phyloP scores from a whole-genome alignment of 768 basidiomycete genomes.

The Tylopilus vinaceipallidus region DNA sequence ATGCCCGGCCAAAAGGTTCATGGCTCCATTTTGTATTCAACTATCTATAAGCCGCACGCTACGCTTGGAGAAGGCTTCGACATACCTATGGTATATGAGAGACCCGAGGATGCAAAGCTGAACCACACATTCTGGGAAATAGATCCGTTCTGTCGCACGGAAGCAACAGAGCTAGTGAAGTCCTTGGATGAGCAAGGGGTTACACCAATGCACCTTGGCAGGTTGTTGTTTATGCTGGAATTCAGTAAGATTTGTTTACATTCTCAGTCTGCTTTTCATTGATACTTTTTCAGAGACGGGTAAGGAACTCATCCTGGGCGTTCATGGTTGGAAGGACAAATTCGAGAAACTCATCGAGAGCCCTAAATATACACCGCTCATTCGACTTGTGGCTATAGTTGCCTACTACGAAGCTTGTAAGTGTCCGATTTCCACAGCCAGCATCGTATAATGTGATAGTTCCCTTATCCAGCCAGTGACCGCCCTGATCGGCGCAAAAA shows the following conservation, averaged over 20 bases:
- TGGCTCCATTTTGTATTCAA: background rate
- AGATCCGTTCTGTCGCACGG: slow-evolving; percentile 7
- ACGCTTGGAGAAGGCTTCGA: background rate
- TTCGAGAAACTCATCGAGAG: slow-evolving; percentile 11
- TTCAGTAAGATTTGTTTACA: background rate
- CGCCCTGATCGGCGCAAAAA: background rate
- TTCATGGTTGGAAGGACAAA: slow-evolving; percentile 10
- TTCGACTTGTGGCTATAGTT: slow-evolving; percentile 20
- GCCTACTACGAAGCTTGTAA: slow-evolving; percentile 24
- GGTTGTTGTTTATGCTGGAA: slow-evolving; percentile 13
- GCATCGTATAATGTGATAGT: background rate
- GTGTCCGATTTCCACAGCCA: background rate
- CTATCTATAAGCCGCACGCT: background rate
- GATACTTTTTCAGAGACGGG: slow-evolving; percentile 15
- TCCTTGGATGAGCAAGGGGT: slow-evolving; percentile 6
- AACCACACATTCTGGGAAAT: slow-evolving; percentile 11
- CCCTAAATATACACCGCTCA: slow-evolving; percentile 9
- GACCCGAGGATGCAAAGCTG: background rate
- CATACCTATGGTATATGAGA: background rate
- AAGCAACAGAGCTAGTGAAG: slow-evolving; percentile 1
- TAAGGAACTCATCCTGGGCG: slow-evolving; percentile 12
- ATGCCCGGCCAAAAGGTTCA: background rate
- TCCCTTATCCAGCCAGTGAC: slow-evolving; percentile 7
- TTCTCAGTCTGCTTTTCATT: background rate
- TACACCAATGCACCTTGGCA: slow-evolving; percentile 11